These are phyloP conservation scores for Tricholoma sp. DNA, from an alignment of 768 basidiomycete species.

Conservation along the genomic window DNA sequence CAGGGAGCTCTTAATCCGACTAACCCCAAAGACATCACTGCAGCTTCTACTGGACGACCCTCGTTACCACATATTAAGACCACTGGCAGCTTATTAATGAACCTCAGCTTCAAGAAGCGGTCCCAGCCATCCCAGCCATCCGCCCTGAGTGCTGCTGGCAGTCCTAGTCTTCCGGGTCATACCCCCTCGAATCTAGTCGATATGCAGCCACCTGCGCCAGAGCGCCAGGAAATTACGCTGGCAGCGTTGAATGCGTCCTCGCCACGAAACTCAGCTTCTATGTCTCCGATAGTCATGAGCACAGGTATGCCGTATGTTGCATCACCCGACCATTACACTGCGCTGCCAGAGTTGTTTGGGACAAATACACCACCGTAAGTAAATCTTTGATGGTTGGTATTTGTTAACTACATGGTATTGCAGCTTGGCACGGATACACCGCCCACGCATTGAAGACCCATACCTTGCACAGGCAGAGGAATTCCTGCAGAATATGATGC, in stretches of 20 bases:
- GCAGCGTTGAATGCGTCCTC: conserved; percentile 16
- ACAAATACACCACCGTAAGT: background rate
- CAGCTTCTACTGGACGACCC: conserved; percentile 7
- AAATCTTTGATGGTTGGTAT: background rate
- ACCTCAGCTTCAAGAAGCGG: conserved; percentile 43
- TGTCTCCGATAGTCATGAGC: conserved; percentile 2
- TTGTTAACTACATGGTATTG: background rate
- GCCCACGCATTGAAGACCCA: background rate
- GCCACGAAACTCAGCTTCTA: background rate
- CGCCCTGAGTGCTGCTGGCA: background rate
- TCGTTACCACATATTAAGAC: conserved; percentile 1
- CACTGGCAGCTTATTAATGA: conserved; percentile 11
- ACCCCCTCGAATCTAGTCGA: background rate
- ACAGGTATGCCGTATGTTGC: background rate
- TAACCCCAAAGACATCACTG: conserved; percentile 27
- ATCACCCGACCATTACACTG: conserved; percentile 4
- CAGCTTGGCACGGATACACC: background rate
- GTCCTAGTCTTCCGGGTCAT: background rate
- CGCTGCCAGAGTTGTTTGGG: background rate
- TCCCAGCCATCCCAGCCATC: conserved; percentile 13
- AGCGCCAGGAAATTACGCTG: conserved; percentile 13
- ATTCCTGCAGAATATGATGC: conserved; percentile 16
- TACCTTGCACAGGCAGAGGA: conserved; percentile 5
- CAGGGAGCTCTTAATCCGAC: conserved; percentile 32
- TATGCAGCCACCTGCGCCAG: background rate